Evolutionary conservation across 1,139 yeast species (phyloP).

Genomic region (Blastobotrys malaysiensis): DNA sequence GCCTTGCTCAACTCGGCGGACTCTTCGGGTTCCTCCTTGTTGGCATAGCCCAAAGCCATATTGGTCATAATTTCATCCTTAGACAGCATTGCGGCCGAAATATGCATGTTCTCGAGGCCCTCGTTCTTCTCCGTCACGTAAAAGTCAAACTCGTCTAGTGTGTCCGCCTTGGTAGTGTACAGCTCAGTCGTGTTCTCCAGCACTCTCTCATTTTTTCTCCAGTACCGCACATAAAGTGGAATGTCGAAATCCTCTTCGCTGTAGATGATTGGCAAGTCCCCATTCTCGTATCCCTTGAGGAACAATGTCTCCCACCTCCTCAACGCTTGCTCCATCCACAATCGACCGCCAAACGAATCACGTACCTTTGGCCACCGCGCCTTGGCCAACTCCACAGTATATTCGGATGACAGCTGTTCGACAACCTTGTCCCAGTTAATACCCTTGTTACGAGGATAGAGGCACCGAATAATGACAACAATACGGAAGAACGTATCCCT

Average conservation of each 20-base stretch:
- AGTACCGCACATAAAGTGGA: constrained; percentile 46
- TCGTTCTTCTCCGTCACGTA: constrained; percentile 24
- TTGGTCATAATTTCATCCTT: constrained; percentile 24
- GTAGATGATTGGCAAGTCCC: constrained; percentile 37
- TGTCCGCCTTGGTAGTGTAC: constrained; percentile 26
- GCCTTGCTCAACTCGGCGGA: constrained; percentile 19
- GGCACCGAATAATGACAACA: constrained; percentile 58
- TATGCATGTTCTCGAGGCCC: constrained; percentile 19
- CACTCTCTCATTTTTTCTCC: constrained; percentile 49
- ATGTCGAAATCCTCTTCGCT: constrained; percentile 49
- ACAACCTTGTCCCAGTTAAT: constrained; percentile 60
- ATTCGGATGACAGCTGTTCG: constrained; percentile 35
- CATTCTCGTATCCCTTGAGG: constrained; percentile 47
- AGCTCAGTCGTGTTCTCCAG: constrained; percentile 30
- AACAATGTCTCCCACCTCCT: constrained; percentile 58
- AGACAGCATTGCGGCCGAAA: constrained; percentile 28
- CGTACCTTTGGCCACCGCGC: constrained; percentile 61
- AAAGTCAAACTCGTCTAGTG: neutral
- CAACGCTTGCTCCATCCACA: constrained; percentile 48
- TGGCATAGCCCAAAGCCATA: constrained; percentile 17
- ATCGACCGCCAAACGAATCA: constrained; percentile 49
- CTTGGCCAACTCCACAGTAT: constrained; percentile 38
- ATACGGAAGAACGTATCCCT: constrained; percentile 49
- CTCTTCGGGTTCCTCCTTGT: constrained; percentile 4
- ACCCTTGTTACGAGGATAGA: constrained; percentile 38